phyloP scores from a whole-genome alignment of 73 alveolate genomes.

The Durusdinium trenchii region DNA sequence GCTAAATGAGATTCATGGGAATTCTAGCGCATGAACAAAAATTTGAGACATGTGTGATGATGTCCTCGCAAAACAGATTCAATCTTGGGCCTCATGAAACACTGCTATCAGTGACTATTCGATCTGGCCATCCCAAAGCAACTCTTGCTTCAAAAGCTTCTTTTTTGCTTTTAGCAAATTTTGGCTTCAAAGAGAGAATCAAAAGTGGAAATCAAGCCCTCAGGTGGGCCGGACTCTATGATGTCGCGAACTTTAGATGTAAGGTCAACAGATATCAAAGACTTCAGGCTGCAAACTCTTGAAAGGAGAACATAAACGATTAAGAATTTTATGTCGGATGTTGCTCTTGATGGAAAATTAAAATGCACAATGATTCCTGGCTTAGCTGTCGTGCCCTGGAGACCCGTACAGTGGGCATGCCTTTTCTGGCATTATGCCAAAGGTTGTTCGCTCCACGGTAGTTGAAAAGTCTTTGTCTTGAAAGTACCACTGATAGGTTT shows the following conservation, averaged over 20 bases:
- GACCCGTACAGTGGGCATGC: slow-evolving; percentile 8
- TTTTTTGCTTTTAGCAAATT: neutral
- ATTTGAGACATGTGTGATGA: too few species aligned
- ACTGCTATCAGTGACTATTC: too few species aligned
- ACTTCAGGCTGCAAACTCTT: neutral
- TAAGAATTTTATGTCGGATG: neutral
- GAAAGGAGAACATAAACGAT: slow-evolving; percentile 19
- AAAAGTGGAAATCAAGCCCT: neutral
- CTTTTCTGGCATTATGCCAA: slow-evolving; percentile 11
- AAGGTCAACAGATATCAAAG: neutral
- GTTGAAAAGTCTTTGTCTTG: neutral
- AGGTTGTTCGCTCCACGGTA: neutral
- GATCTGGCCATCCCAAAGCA: slow-evolving; percentile 42
- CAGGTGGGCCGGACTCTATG: slow-evolving; percentile 44
- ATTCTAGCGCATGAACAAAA: too few species aligned
- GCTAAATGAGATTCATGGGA: too few species aligned
- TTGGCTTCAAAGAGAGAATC: neutral
- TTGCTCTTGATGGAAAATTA: neutral
- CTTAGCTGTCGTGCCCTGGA: neutral
- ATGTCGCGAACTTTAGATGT: neutral
- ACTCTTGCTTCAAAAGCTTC: slow-evolving; percentile 5
- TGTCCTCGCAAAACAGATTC: too few species aligned
- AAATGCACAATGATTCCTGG: slow-evolving; percentile 34
- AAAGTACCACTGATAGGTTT: neutral
- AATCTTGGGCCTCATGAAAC: too few species aligned